These are phyloP conservation scores for Theobroma grandiflorum DNA, from an alignment of 441 rosid genomes.

Conservation along the genomic window DNA sequence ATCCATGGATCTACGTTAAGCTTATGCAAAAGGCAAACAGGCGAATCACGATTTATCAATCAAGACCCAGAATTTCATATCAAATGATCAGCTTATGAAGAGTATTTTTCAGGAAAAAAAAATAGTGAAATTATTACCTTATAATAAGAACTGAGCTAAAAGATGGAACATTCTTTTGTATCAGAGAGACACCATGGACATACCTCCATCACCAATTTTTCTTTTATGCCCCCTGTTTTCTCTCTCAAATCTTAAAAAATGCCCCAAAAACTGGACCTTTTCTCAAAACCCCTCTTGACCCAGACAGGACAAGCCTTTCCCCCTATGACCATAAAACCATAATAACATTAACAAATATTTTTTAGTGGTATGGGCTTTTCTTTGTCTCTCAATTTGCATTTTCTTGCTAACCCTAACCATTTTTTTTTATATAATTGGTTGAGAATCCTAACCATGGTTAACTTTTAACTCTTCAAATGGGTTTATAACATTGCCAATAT, in stretches of 20 bases:
- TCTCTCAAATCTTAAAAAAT: slow-evolving; percentile 28
- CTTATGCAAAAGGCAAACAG: neutral
- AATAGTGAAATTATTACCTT: slow-evolving; percentile 29
- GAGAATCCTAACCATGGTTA: slow-evolving; percentile 42
- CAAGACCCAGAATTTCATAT: neutral
- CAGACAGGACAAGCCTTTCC: slow-evolving; percentile 7
- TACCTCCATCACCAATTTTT: slow-evolving; percentile 34
- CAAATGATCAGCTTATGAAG: slow-evolving; percentile 17
- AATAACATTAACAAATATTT: neutral
- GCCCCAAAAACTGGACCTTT: slow-evolving; percentile 33
- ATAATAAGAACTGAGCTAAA: slow-evolving; percentile 22
- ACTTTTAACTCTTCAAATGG: slow-evolving; percentile 20
- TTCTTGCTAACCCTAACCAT: slow-evolving; percentile 32
- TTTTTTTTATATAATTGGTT: slow-evolving; percentile 7
- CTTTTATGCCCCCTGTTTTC: slow-evolving; percentile 40
- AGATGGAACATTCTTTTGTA: slow-evolving; percentile 20
- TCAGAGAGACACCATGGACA: slow-evolving; percentile 38
- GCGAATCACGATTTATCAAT: slow-evolving; percentile 13
- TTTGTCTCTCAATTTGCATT: slow-evolving; percentile 6
- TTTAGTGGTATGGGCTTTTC: slow-evolving; percentile 16
- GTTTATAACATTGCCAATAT: neutral
- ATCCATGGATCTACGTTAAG: slow-evolving; percentile 25
- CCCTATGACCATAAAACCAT: neutral
- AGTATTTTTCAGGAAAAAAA: neutral
- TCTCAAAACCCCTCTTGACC: slow-evolving; percentile 32